Evolutionary conservation across 2,329 filamentous ascomycete species (phyloP), one percentile per base, ranked within the genome.

Genomic region (Teratosphaeria epicoccoides): DNA sequence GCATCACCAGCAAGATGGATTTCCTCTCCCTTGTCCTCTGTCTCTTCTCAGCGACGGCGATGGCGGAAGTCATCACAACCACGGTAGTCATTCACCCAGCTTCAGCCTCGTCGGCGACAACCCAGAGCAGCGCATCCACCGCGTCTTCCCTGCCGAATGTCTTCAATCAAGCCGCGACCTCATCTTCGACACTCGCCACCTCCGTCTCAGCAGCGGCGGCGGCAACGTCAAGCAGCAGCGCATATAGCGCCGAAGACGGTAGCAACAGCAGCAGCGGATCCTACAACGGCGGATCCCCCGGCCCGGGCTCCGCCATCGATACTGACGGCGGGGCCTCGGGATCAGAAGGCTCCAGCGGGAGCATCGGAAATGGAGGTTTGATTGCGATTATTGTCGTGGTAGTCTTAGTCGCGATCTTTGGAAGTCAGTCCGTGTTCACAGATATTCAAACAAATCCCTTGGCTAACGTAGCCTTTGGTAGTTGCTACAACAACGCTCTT

Each of bases 301-400:
- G 48, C 23, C 33, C 47, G 17, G 52, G 46, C 20, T 20, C 33
- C n/a, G 37, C 9, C n/a, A 55, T 63, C 17, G 61, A 66, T 54
- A 64, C 61, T 12, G 59, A 64, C 55, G 78, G 78, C 28, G 87
- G 87, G 23, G 85, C 86, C 14, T 77, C 80, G 33, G 86, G 87
- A 17, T 68, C 75, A 14, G 79, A 76, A 55, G 52, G 57, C 7
- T 54, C 53, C 5, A 79, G 77, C 14, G 76, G 85, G 58, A 74
- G 74, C 33, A 70, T 93, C 22, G 87, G 84, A 2, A 80, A 75
- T 33, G 84, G 83, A 20, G 87, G 78, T 12, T 73, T 89, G 61
- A 76, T 87, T 52, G 86, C 85, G 46, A 88, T 93, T 59, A 82
- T 88, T 51, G 75, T 87, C 11, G 79, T 88, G 3, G 85, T 88